Evolutionary conservation across 2,329 filamentous ascomycete species (phyloP), one percentile per base, ranked within the genome.

Genomic region (Alternaria consortialis): DNA sequence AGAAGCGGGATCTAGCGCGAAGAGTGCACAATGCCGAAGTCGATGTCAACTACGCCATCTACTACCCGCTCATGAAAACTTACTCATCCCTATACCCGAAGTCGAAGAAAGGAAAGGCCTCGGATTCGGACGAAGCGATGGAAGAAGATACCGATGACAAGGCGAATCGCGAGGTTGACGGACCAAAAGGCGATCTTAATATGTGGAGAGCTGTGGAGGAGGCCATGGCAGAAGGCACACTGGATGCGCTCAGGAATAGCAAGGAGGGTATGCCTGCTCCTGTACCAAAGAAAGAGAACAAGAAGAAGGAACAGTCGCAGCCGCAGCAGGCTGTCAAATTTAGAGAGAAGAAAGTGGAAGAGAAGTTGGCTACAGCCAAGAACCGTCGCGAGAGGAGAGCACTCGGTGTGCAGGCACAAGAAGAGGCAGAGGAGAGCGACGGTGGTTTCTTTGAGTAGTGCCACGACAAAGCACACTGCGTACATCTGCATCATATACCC

Each of bases 1-100:
- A 85, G 48, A 86, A 88, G 67, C 79, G 80, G 36, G 60, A 58
- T 1, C 76, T 91, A 50, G 81, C 86, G 67, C 77, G 77, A 7
- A 83, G 88, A 61, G 81, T 91, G n/a, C 89, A 92, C 74, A 82
- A 87, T 25, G 87, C 88, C 27, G 86, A 93, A 73, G 86, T 94
- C 12, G 91, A 94, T 73, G 82, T 91, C 64, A 88, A 91, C 69
- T 95, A 95, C 74, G 87, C 91, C 1, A 84, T 87, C 54, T 90
- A 89, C 77, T 91, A 87, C 64, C 92, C 92, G 1, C 86, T 91
- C 44, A 83, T 89, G 70, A 88, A 91, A 76, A 82, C 85, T 23
- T 95, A 95, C 77, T 84, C 91, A 65, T 83, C 85, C 20, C 75
- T 90, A 3, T 90, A 84, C 64, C 76, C 78, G 5, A 74, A 66